Conservation (phyloP, 73 alveolate species). For the Stentor coeruleus region DNA sequence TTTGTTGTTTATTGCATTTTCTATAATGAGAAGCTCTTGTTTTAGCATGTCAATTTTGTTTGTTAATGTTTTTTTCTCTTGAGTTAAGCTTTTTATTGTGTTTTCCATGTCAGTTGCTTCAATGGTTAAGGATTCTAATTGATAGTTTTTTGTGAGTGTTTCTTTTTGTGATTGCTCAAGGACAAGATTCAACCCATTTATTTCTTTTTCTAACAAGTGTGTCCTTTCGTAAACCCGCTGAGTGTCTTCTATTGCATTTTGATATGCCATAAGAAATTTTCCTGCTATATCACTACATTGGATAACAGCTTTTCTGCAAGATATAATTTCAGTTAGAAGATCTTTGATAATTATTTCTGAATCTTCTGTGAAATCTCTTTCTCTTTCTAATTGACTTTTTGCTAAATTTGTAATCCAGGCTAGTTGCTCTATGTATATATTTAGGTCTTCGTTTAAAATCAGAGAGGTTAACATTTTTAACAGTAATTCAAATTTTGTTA, state of each 20-base stretch:
- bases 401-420: not conserved
- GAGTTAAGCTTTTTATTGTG: not conserved
- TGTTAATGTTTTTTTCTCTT: not conserved
- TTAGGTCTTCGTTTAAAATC: not conserved
- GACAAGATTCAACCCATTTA: not conserved
- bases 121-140: not conserved
- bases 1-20: too few relatives aligned
- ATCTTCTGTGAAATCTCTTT: not conserved
- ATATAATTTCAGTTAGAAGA: not conserved
- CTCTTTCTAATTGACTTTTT: not conserved
- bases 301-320: not conserved
- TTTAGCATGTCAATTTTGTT: not conserved
- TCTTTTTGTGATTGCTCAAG: not conserved
- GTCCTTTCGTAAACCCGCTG: not conserved
- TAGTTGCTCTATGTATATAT: not conserved
- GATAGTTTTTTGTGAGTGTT: not conserved
- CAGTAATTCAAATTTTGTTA: too few relatives aligned
- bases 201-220: not conserved
- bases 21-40: not conserved
- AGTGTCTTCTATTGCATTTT: not conserved
- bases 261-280: not conserved
- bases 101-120: slow-evolving; percentile 7
- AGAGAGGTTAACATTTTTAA: too few relatives aligned
- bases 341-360: not conserved
- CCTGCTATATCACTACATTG: not conserved